Evolutionary conservation across 2,329 filamentous ascomycete species (phyloP).

Genomic region (Diaporthe sp.): DNA sequence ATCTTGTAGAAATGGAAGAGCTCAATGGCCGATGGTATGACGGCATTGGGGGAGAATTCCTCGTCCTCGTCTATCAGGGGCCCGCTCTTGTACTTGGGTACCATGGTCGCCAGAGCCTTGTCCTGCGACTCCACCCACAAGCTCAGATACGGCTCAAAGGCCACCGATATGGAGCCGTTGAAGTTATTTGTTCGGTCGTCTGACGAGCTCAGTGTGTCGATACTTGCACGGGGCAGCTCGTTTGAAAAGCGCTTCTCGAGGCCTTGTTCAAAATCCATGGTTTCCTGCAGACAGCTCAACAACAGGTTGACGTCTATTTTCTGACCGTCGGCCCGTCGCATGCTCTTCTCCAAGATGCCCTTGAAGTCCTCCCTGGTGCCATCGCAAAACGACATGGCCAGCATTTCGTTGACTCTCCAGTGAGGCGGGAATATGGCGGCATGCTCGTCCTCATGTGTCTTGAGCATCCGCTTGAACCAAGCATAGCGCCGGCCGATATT

Average conservation of each 20-base stretch:
- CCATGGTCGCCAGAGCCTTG: slow-evolving; percentile 84
- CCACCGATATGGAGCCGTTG: slow-evolving; percentile 92
- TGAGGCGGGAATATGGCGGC: slow-evolving; percentile 85
- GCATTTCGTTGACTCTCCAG: slow-evolving; percentile 91
- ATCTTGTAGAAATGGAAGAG: slow-evolving; percentile 97
- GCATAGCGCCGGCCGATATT: slow-evolving; percentile 96
- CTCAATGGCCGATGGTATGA: slow-evolving; percentile 94
- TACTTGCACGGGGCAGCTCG: slow-evolving; percentile 79
- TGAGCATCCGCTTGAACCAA: slow-evolving; percentile 97
- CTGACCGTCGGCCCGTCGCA: slow-evolving; percentile 81
- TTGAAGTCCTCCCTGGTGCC: slow-evolving; percentile 96
- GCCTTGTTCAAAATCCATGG: slow-evolving; percentile 94
- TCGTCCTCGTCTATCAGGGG: slow-evolving; percentile 86
- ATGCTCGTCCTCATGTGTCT: slow-evolving; percentile 96
- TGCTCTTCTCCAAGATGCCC: slow-evolving; percentile 88
- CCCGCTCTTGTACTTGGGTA: slow-evolving; percentile 89
- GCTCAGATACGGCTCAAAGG: slow-evolving; percentile 96
- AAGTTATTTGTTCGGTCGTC: slow-evolving; percentile 85
- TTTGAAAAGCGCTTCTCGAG: slow-evolving; percentile 87
- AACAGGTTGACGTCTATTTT: slow-evolving; percentile 91
- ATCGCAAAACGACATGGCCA: slow-evolving; percentile 95
- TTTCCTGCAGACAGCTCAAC: slow-evolving; percentile 92
- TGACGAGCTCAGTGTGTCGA: slow-evolving; percentile 87
- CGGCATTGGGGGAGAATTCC: slow-evolving; percentile 90
- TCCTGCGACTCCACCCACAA: slow-evolving; percentile 98